Conservation (phyloP, 495 filamentous ascomycete species). For the Penicillium cosmopolitanum region DNA sequence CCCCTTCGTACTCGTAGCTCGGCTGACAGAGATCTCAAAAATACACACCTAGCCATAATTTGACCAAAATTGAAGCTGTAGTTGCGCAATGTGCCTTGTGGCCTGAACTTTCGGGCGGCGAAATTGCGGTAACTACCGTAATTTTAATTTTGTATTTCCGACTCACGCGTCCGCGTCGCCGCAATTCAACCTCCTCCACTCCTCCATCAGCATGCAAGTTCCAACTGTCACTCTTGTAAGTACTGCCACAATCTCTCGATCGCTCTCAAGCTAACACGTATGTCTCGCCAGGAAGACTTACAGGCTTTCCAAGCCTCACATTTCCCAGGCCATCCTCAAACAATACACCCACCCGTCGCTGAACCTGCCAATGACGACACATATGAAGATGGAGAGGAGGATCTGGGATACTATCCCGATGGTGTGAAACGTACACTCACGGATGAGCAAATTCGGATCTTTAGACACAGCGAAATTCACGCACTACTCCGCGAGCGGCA, state of each 20-base stretch:
- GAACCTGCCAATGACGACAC: conserved; percentile 24
- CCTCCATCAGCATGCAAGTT: conserved; percentile 26
- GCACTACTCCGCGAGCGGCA: conserved; percentile 61
- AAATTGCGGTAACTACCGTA: not conserved
- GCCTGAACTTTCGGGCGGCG: not conserved
- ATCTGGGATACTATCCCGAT: conserved; percentile 85
- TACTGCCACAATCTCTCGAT: not conserved
- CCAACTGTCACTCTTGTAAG: conserved; percentile 58
- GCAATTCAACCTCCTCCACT: not conserved
- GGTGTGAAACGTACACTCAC: conserved; percentile 91
- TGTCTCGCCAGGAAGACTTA: conserved; percentile 66
- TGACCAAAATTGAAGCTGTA: not conserved
- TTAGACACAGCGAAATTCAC: conserved; percentile 88
- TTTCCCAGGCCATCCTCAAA: conserved; percentile 48
- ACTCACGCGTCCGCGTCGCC: conserved; percentile 14
- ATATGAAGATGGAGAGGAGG: conserved; percentile 63
- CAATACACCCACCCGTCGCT: conserved; percentile 8
- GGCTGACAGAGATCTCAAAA: too few relatives aligned
- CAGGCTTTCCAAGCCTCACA: conserved; percentile 67
- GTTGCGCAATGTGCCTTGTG: not conserved
- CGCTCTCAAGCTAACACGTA: not conserved
- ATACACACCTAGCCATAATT: too few relatives aligned
- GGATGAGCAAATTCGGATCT: conserved; percentile 87
- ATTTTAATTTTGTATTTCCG: not conserved
- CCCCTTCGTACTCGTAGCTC: too few relatives aligned